These are phyloP conservation scores for Musa balbisiana DNA, from an alignment of 202 grass and related monocot genomes.

Conservation along the genomic window DNA sequence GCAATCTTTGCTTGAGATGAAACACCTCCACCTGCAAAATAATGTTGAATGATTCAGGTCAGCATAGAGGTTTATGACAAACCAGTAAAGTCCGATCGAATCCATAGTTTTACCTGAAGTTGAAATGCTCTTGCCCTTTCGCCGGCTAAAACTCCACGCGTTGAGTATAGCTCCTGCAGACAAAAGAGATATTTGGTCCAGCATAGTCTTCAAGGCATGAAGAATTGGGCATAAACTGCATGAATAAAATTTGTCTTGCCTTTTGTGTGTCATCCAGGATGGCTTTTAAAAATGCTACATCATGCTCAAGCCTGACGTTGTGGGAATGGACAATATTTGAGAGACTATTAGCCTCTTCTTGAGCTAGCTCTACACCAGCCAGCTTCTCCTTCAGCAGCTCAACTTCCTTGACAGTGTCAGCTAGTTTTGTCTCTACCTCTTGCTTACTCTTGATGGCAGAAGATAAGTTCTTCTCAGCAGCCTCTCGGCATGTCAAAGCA, in stretches of 20 bases:
- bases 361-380: slow-evolving; percentile 55
- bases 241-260: slow-evolving; percentile 25
- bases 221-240: too few species aligned
- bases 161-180: slow-evolving; percentile 61
- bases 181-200: not conserved
- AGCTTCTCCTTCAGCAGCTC: slow-evolving; percentile 67
- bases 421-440: slow-evolving; percentile 61
- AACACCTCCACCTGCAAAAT: slow-evolving; percentile 63
- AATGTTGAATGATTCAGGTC: not conserved
- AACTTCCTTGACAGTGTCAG: slow-evolving; percentile 52
- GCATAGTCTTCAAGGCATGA: not conserved
- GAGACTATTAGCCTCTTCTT: slow-evolving; percentile 79
- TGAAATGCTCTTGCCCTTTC: slow-evolving; percentile 67
- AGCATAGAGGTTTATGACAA: not conserved
- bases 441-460: slow-evolving; percentile 56
- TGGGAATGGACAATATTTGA: slow-evolving; percentile 67
- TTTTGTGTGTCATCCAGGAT: slow-evolving; percentile 85
- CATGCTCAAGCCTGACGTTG: slow-evolving; percentile 76
- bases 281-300: slow-evolving; percentile 85
- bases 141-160: slow-evolving; percentile 64
- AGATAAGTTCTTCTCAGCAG: slow-evolving; percentile 63
- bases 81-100: not conserved
- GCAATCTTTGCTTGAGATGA: slow-evolving; percentile 72
- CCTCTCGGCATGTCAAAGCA: slow-evolving; percentile 43
- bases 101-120: slow-evolving; percentile 48